A percentile compares a stretch with the other conserved stretches of the same genome.
Evolutionary conservation across 352 stramenopile species (phyloP).

Genomic region (Ophiocytium majus): DNA sequence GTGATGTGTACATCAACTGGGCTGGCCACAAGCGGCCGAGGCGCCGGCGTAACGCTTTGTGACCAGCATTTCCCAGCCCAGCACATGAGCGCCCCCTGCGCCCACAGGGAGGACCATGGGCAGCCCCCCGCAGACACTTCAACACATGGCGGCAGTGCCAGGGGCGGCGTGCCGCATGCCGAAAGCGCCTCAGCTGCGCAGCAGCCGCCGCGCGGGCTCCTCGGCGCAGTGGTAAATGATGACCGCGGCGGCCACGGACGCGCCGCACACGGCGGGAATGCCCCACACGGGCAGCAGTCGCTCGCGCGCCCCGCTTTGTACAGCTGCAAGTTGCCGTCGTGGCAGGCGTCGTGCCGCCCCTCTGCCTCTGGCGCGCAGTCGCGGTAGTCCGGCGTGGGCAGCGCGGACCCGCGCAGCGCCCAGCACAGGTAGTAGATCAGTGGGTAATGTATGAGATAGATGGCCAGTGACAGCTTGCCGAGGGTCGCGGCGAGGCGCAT

Average conservation of each 20-base stretch:
- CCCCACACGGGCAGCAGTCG: neutral
- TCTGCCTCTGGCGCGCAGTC: too few relatives aligned
- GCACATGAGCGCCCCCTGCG: too few relatives aligned
- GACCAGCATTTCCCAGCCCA: too few relatives aligned
- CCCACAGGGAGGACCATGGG: too few relatives aligned
- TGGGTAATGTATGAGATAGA: constrained; percentile 24
- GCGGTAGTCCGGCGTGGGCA: neutral
- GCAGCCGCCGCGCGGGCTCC: neutral
- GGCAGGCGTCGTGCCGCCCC: too few relatives aligned
- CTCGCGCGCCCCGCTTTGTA: neutral
- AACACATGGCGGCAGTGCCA: too few relatives aligned
- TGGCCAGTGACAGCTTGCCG: neutral
- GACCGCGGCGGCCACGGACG: neutral
- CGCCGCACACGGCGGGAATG: neutral
- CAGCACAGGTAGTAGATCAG: constrained; percentile 11
- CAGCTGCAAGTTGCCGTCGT: neutral
- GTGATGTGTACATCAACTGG: too few relatives aligned
- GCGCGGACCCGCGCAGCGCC: neutral
- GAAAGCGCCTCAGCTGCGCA: too few relatives aligned
- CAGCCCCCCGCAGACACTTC: too few relatives aligned
- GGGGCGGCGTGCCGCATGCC: too few relatives aligned
- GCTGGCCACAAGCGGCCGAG: too few relatives aligned
- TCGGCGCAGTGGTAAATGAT: neutral
- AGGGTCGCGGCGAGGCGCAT: neutral
- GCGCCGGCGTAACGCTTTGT: too few relatives aligned